Evolutionary conservation across 345 rosid species (phyloP).

Genomic region (Hirschfeldia incana): DNA sequence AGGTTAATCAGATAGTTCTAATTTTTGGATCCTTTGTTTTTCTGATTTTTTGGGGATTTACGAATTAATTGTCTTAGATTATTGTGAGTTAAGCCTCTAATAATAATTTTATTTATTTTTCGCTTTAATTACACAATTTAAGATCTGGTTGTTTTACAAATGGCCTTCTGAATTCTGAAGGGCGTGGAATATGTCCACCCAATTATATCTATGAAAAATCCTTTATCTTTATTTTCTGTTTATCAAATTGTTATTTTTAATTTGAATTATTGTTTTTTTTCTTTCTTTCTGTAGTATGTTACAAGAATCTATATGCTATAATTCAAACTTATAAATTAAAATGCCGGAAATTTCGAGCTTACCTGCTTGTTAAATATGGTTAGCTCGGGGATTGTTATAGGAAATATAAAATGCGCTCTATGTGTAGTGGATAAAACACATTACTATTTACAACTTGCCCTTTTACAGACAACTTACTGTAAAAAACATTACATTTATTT

Average conservation of each 20-base stretch:
- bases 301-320: neutral
- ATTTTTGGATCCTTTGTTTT: constrained; percentile 15
- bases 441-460: too few relatives aligned
- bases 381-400: neutral
- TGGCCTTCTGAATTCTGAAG: constrained; percentile 7
- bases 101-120: constrained; percentile 23
- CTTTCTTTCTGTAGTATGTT: neutral
- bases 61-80: constrained; percentile 25
- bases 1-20: constrained; percentile 16
- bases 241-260: constrained; percentile 4
- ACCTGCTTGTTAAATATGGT: neutral
- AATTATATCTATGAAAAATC: too few relatives aligned
- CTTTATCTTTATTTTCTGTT: neutral
- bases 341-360: neutral
- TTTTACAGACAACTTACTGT: neutral
- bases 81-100: constrained; percentile 16
- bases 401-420: neutral
- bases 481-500: constrained; percentile 20
- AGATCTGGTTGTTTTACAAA: neutral
- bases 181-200: constrained; percentile 8
- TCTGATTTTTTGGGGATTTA: neutral
- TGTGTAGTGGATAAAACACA: neutral
- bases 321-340: neutral
- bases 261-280: neutral
- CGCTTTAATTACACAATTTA: constrained; percentile 1